Evolutionary conservation across 768 basidiomycete genomes (phyloP), one percentile per base, ranked within the genome.

Genomic region (Boletus rufocinnamomeus): DNA sequence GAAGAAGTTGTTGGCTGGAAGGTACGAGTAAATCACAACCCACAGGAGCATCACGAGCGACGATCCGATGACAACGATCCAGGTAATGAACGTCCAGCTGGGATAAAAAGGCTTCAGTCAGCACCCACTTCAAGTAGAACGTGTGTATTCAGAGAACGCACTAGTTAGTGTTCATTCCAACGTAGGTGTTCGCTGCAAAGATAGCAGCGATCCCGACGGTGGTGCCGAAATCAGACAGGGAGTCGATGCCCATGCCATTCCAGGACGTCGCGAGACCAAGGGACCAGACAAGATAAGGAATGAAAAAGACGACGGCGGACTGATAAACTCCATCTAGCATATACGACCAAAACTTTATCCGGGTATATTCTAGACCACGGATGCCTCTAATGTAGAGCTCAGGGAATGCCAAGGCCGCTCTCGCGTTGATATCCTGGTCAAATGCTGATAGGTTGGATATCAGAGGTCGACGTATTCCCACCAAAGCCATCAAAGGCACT

Each of bases 331-430:
- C 95, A 70, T 98, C 96, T 8, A 84, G 71, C 91, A 98, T 97
- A 75, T 95, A 97, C 54, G 88, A 69, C 93, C 94, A 98, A 76
- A 98, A 98, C 76, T 91, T 94, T 52, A 77, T 61, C 11, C 93
- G 85, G 19, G 95, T 97, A 74, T 97, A 98, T 66, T 97, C 96
- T 17, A 95, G 79, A 23, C 95, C 94, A 17, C 88, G 85, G 61
- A 98, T 97, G 27, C 96, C 96, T 38, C 95, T 88, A 62, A 95
- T 80, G 72, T 98, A 98, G n/a, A 98, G 85, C 65, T 95, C 91
- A 6, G 96, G 96, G 76, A 91, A 97, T 7, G 93, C 94, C 34
- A 97, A 75, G 0, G 92, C 91, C 0, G 92, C 93, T 71, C 86
- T 84, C 21, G 92, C 89, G 69, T 95, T 93, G 66, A 96, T 80